Conservation (phyloP, 805 yeast species). For the Tetrapisispora pingtungensis region DNA sequence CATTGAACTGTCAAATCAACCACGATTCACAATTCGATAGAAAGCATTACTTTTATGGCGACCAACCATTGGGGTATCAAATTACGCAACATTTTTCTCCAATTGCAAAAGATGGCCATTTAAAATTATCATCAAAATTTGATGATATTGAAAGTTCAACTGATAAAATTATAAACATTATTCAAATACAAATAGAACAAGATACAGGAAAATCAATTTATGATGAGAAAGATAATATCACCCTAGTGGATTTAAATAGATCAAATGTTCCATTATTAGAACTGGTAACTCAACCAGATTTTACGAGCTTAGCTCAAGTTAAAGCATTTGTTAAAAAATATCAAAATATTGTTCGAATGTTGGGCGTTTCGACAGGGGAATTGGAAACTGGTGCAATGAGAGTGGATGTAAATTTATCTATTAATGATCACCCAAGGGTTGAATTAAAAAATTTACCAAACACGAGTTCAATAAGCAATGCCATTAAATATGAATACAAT, state of each 20-base stretch:
- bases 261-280: constrained; percentile 82
- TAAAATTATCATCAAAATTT: constrained; percentile 38
- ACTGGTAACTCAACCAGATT: constrained; percentile 85
- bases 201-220: constrained; percentile 82
- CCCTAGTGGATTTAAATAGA: constrained; percentile 70
- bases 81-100: constrained; percentile 85
- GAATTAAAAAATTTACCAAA: constrained; percentile 87
- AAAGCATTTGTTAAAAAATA: constrained; percentile 72
- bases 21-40: constrained; percentile 66
- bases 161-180: constrained; percentile 44
- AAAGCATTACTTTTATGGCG: constrained; percentile 93
- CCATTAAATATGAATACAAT: constrained; percentile 60
- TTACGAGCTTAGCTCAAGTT: constrained; percentile 55
- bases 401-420: constrained; percentile 88
- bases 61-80: constrained; percentile 94
- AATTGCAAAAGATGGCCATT: constrained; percentile 55
- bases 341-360: constrained; percentile 56
- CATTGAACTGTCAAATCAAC: constrained; percentile 52
- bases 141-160: constrained; percentile 42
- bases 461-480: constrained; percentile 66
- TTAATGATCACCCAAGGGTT: constrained; percentile 60
- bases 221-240: constrained; percentile 25
- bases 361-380: constrained; percentile 78
- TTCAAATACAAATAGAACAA: constrained; percentile 86
- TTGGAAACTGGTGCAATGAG: constrained; percentile 91